Percentiles rank a stretch among this genome's conserved stretches.
Conservation (phyloP, 192 early-diverging fungal genomes). For the Spinellus fusiger region DNA sequence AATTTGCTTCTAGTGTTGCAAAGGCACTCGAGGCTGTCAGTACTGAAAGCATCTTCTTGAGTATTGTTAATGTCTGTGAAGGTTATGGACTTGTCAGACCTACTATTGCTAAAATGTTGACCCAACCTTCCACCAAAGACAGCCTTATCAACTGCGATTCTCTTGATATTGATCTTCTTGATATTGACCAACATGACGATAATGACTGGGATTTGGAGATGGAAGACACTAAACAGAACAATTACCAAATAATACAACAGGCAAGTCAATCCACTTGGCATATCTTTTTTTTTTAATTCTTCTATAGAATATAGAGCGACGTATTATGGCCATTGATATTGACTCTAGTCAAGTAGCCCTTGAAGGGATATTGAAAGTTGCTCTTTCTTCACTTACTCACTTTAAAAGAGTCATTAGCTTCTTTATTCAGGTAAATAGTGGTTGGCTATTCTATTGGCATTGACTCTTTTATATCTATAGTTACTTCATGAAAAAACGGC, state of each 20-base stretch:
- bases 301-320: too few species aligned
- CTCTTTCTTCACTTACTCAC: constrained; percentile 21
- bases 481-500: constrained; percentile 21
- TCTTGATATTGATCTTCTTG: too few species aligned
- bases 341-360: constrained; percentile 5
- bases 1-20: constrained; percentile 10
- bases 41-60: constrained; percentile 18
- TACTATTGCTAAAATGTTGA: constrained; percentile 2
- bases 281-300: too few species aligned
- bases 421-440: constrained; percentile 16
- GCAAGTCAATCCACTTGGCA: too few species aligned
- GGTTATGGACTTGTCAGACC: constrained; percentile 12
- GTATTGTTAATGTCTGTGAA: constrained; percentile 21
- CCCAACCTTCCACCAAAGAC: neutral
- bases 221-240: too few species aligned
- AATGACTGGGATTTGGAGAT: too few species aligned
- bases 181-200: too few species aligned
- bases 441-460: neutral
- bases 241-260: too few species aligned
- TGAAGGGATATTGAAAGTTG: constrained; percentile 21
- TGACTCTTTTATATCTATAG: neutral
- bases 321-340: constrained; percentile 14
- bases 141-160: neutral
- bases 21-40: constrained; percentile 23
- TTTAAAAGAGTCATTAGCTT: constrained; percentile 18